Conservation (phyloP, 768 basidiomycete species). For the Phanerochaete sordida region DNA sequence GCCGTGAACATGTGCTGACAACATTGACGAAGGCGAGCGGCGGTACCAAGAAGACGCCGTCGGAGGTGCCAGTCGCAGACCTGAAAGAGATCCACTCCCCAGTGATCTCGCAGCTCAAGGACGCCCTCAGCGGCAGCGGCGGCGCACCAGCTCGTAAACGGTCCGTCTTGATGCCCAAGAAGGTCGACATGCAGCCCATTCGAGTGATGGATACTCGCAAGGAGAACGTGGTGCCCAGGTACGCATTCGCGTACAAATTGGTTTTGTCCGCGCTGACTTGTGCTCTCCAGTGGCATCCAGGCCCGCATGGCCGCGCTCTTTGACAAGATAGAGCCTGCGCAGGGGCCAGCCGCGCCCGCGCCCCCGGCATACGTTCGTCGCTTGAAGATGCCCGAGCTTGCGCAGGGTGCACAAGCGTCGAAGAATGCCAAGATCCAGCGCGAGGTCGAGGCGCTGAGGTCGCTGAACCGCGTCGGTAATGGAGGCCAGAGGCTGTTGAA, state of each 20-base stretch:
- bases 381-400: conserved; percentile 1
- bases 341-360: background rate
- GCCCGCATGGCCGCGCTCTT: conserved; percentile 6
- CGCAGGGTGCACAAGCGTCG: background rate
- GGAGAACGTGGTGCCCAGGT: background rate
- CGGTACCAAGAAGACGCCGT: background rate
- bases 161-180: background rate
- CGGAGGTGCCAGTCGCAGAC: background rate
- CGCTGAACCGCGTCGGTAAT: background rate
- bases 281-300: conserved; percentile 1
- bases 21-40: background rate
- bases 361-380: background rate
- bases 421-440: background rate
- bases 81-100: background rate
- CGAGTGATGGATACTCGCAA: too few relatives aligned
- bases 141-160: background rate
- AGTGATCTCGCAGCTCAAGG: background rate
- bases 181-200: too few relatives aligned
- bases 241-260: background rate
- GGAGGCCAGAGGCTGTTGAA: background rate
- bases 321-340: background rate
- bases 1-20: background rate
- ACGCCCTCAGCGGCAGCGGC: background rate
- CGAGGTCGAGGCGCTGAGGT: conserved; percentile 7
- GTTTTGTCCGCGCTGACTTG: background rate